Conservation (phyloP, 345 rosid species). For the Euphorbia tirucalli region DNA sequence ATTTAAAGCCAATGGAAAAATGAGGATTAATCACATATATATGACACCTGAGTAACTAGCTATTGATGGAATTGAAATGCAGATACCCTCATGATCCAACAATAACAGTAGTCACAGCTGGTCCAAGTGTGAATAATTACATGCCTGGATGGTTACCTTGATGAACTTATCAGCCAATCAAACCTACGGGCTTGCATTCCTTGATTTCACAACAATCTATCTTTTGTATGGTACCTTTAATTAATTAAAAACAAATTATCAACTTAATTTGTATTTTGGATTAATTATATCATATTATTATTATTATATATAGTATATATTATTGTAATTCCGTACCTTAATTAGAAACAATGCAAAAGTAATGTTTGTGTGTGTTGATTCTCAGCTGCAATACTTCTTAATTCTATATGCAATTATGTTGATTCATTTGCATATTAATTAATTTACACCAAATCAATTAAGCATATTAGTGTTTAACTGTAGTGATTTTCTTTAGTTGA, state of each 20-base stretch:
- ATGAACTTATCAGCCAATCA: neutral
- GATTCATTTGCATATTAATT: neutral
- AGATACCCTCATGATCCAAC: constrained; percentile 69
- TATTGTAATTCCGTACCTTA: constrained; percentile 7
- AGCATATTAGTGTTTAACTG: too few relatives aligned
- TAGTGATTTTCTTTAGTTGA: too few relatives aligned
- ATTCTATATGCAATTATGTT: constrained; percentile 16
- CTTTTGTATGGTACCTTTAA: constrained; percentile 13
- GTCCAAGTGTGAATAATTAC: constrained; percentile 77
- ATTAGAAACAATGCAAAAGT: constrained; percentile 6
- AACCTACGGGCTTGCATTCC: constrained; percentile 7
- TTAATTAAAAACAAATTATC: neutral
- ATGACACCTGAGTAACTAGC: too few relatives aligned
- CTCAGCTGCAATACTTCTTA: constrained; percentile 6
- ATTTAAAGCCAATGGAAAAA: too few relatives aligned
- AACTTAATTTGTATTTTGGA: constrained; percentile 9
- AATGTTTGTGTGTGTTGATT: constrained; percentile 17
- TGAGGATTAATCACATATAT: too few relatives aligned
- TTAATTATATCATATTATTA: neutral
- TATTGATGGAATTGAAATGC: too few relatives aligned
- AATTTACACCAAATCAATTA: too few relatives aligned
- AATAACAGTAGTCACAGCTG: constrained; percentile 51
- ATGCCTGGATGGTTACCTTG: constrained; percentile 93
- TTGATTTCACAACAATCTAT: neutral
- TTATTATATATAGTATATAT: neutral